phyloP scores from a whole-genome alignment of 2,329 filamentous ascomycete genomes.

The Botrytis galanthina region DNA sequence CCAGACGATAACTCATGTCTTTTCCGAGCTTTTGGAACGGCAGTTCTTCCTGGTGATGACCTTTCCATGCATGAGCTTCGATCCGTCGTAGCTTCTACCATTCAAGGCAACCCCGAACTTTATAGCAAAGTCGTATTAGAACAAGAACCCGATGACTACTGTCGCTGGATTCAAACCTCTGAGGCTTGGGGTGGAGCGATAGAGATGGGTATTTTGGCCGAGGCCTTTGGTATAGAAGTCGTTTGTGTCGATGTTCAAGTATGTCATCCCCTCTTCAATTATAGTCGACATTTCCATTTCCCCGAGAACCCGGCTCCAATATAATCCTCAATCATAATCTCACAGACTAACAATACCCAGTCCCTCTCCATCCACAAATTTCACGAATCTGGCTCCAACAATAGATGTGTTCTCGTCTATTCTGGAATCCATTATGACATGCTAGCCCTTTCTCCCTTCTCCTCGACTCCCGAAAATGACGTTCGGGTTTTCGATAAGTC shows the following conservation, averaged over 20 bases:
- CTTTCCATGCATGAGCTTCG: constrained; percentile 71
- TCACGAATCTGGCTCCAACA: constrained; percentile 54
- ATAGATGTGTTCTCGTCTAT: constrained; percentile 78
- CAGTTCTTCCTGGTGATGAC: constrained; percentile 61
- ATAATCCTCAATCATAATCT: not conserved
- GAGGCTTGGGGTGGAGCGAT: constrained; percentile 91
- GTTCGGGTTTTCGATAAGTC: constrained; percentile 55
- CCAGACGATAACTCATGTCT: constrained; percentile 95
- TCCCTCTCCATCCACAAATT: constrained; percentile 68
- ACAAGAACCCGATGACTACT: constrained; percentile 68
- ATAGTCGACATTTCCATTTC: not conserved
- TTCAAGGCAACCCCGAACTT: constrained; percentile 67
- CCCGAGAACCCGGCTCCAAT: not conserved
- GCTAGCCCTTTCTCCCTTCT: constrained; percentile 70
- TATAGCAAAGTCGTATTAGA: constrained; percentile 80
- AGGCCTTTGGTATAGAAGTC: constrained; percentile 83
- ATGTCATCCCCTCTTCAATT: constrained; percentile 7
- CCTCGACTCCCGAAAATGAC: constrained; percentile 60
- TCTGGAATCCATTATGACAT: constrained; percentile 91
- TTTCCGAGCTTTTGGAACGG: constrained; percentile 83
- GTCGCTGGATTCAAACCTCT: constrained; percentile 73
- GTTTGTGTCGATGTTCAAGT: constrained; percentile 76
- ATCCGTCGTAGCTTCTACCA: constrained; percentile 73
- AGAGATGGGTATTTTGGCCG: constrained; percentile 79
- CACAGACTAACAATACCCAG: constrained; percentile 39